Base-by-base conservation (phyloP, 2,329 filamentous ascomycete species). In the Beauveria medogensis region DNA sequence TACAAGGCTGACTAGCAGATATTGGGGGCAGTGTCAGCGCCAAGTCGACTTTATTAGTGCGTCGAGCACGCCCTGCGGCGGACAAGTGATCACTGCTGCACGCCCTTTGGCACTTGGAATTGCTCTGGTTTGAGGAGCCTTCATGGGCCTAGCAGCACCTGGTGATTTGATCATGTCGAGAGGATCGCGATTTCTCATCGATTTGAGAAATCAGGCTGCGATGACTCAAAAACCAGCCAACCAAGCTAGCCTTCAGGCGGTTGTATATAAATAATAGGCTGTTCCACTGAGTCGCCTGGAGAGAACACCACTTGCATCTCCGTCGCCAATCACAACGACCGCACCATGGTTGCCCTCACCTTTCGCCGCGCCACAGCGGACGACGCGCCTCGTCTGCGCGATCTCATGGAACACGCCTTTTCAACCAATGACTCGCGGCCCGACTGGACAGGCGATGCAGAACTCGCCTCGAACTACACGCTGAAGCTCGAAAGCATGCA, bases 401-500 rank as follows among this genome's bases (percentile, higher is more conserved):
- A 69, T 18, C 68, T 78, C 1, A 71, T 77, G 1, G 68, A 78
- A 55, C 64, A 70, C 14, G 74, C 76, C 0, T 78, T 78, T 52
- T 74, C 73, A 40, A 68, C 74, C 50, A 67, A 71, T 3, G 76
- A 77, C 47, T 72, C 63, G 62, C 67, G 75, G 54, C 61, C 69
- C 59, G 63, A 67, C 61, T 75, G 73, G 73, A 72, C 72, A 0
- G 75, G 69, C 4, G 67, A 74, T 58, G 66, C 70, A 40, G 69
- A 68, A 82, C 80, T 92, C 8, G 89, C 83, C 50, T 89, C 87
- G 12, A 85, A 80, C 55, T 91, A 90, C 73, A 87, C 82, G 2
- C 87, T 88, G 2, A 80, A 81, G 55, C 87, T 90, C 67, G 82
- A 87, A 62, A 84, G 88, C 69, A 71, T 80, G 22, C 84, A 84